Base-by-base conservation (phyloP, 2,329 filamentous ascomycete genomes). In the Xylaria sp. region DNA sequence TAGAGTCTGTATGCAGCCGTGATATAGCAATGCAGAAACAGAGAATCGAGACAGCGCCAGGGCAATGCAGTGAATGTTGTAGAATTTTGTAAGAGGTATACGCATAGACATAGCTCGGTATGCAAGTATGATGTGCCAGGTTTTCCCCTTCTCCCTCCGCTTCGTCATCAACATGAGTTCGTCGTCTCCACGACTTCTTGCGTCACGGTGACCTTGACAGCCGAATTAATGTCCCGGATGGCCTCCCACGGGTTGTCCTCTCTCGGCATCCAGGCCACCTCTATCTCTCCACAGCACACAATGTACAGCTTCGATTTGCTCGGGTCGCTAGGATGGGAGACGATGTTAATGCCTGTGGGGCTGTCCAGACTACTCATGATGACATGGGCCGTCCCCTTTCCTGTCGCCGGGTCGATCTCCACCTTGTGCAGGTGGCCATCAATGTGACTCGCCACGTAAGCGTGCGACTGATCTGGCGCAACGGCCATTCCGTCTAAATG, bases 201-300 rank as follows among this genome's bases (percentile, higher is more conserved):
- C 19, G 60, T 64, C n/a, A 67, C 57, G 9, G 56, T 63, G 14
- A 65, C 57, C 4, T 68, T 69, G 17, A 72, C 67, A 1, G 66
- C 62, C 11, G 65, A 62, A 60, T 72, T 73, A 58, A 74, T 70
- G 58, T 67, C 65, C 35, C 67, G 69, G 8, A 73, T 65, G 45
- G 70, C 72, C 43, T 60, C 67, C 71, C 71, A 73, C 8, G 69
- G 67, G 17, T 64, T 64, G 52, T 63, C 65, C 42, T 71, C 71
- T 57, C 71, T 65, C 23, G 65, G 51, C 35, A 65, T 61, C 70
- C 70, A 73, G 63, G 74, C 68, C 74, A 74, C 69, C 45, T 75
- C 69, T 51, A 74, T 72, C 59, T 72, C 67, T 17, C 73, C 73
- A 51, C 69, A 72, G 61, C 73, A 75, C 3, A 74, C 67, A 14